These are phyloP conservation scores for Aspergillus sp. DNA, from an alignment of 2,329 filamentous ascomycete species.

Conservation along the genomic window DNA sequence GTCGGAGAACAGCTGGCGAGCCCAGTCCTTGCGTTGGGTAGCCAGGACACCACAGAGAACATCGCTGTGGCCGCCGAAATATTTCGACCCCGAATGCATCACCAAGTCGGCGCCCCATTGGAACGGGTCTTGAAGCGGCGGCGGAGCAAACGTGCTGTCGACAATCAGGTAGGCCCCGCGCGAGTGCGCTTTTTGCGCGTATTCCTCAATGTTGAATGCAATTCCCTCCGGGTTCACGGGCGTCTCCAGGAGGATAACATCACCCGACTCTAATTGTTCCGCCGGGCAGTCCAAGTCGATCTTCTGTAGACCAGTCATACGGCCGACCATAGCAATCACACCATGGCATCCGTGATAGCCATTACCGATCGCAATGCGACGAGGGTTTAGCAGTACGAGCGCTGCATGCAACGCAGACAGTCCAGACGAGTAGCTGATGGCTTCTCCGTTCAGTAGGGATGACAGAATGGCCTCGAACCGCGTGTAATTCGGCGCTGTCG, in stretches of 20 bases:
- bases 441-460: constrained; percentile 62
- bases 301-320: constrained; percentile 71
- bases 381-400: constrained; percentile 79
- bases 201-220: constrained; percentile 69
- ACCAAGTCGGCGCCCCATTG: constrained; percentile 75
- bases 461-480: constrained; percentile 82
- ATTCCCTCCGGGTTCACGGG: constrained; percentile 88
- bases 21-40: constrained; percentile 59
- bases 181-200: constrained; percentile 68
- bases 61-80: constrained; percentile 92
- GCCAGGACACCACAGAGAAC: constrained; percentile 83
- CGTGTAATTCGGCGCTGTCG: constrained; percentile 73
- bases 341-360: constrained; percentile 96
- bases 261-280: constrained; percentile 68
- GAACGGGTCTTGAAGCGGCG: constrained; percentile 85
- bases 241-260: constrained; percentile 88
- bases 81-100: constrained; percentile 94
- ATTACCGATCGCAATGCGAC: constrained; percentile 73
- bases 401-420: constrained; percentile 86
- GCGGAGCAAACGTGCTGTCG: constrained; percentile 90
- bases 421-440: constrained; percentile 78
- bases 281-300: constrained; percentile 68
- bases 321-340: constrained; percentile 69
- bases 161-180: constrained; percentile 75
- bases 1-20: constrained; percentile 62